Percentiles rank a stretch among this genome's conserved stretches.
Conservation (phyloP, 1,284 basidiomycete species). For the Leccinum griseonigrum region DNA sequence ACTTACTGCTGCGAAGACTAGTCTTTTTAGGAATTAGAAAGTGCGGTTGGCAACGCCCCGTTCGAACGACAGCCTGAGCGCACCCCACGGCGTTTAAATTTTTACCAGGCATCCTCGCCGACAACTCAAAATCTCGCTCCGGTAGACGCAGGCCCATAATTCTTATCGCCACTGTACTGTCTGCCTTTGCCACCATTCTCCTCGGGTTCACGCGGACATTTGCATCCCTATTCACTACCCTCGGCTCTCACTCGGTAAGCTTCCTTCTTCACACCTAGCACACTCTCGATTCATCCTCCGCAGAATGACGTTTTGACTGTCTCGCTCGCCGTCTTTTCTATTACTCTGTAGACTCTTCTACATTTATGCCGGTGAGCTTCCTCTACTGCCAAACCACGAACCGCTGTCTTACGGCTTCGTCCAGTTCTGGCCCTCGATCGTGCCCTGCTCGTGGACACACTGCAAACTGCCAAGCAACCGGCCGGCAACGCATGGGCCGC, state of each 20-base stretch:
- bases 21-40: no score
- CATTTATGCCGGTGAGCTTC: conserved; percentile 76
- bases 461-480: conserved; percentile 73
- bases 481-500: conserved; percentile 95
- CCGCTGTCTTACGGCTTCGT: conserved; percentile 2
- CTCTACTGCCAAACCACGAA: not conserved
- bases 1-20: no score
- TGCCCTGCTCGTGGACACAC: conserved; percentile 72
- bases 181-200: conserved; percentile 72
- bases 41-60: no score
- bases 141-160: conserved; percentile 89
- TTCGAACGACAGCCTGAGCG: no score
- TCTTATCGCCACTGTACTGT: conserved; percentile 66
- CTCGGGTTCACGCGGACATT: conserved; percentile 83
- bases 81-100: not conserved
- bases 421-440: conserved; percentile 82
- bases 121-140: conserved; percentile 82
- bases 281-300: not conserved
- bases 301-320: conserved; percentile 70
- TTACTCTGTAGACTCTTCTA: conserved; percentile 91
- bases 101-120: conserved; percentile 68
- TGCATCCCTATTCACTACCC: conserved; percentile 56
- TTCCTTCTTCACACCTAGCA: not conserved
- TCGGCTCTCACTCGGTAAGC: conserved; percentile 38
- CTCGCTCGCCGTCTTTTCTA: conserved; percentile 77